Conservation (phyloP, 2,329 filamentous ascomycete genomes). For the Colletotrichum tamarilloi region DNA sequence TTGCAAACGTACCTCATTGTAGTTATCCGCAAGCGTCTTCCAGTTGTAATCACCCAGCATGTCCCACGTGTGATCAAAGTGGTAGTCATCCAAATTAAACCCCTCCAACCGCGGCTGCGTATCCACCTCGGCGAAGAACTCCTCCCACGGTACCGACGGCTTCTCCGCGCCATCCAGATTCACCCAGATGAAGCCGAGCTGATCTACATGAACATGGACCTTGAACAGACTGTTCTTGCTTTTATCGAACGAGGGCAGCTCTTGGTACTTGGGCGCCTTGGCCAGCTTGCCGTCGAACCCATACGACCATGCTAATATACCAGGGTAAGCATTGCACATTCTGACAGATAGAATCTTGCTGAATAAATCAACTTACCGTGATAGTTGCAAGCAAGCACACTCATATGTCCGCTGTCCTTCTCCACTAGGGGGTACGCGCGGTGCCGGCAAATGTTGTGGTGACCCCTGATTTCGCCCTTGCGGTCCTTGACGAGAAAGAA, state of each 20-base stretch:
- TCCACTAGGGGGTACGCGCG: constrained; percentile 36
- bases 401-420: constrained; percentile 33
- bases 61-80: constrained; percentile 45
- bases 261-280: constrained; percentile 56
- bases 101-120: constrained; percentile 36
- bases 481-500: constrained; percentile 37
- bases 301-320: constrained; percentile 52
- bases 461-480: constrained; percentile 27
- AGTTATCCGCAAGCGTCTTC: constrained; percentile 57
- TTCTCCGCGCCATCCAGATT: constrained; percentile 53
- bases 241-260: constrained; percentile 52
- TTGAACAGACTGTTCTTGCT: constrained; percentile 51
- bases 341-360: not conserved
- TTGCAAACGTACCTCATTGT: constrained; percentile 48
- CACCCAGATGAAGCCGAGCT: constrained; percentile 59
- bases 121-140: constrained; percentile 47
- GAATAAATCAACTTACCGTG: constrained; percentile 37
- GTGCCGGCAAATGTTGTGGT: constrained; percentile 37
- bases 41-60: constrained; percentile 50
- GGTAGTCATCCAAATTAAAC: constrained; percentile 40
- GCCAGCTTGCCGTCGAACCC: constrained; percentile 54
- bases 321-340: not conserved
- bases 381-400: not conserved
- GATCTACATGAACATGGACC: constrained; percentile 57
- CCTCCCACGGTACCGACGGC: constrained; percentile 54